Evolutionary conservation across 495 filamentous ascomycete species (phyloP), one percentile per base, ranked within the genome.

Genomic region (Diplogelasinospora grovesii): DNA sequence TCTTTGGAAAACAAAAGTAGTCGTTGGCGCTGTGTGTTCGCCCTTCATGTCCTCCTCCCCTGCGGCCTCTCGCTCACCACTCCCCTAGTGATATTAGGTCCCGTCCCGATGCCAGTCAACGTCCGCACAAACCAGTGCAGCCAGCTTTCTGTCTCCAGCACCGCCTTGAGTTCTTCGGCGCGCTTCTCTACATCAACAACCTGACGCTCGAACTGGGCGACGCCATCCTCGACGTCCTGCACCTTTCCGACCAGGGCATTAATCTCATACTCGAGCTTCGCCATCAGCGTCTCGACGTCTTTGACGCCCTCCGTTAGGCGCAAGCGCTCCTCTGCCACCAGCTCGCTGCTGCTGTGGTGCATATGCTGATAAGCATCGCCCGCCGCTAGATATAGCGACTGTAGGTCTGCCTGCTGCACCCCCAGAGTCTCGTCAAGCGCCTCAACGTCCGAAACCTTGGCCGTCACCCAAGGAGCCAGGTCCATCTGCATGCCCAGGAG

Each of bases 181-280:
- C 83, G 73, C 24, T 63, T 67, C 66, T 98, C 93, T 15, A 95
- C 71, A 37, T 83, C 77, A 28, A 75, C 68, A 2, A 98, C 88
- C 54, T 88, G 83, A 23, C 77, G 71, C 57, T 83, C 86, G 55
- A 93, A 93, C 39, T 92, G 86, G 13, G 60, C 66, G 8, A 95
- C 73, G 0, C 85, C 85, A 35, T 86, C 80, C 51, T 95, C 90
- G 24, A 95, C 83, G 51, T 98, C 92, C 45, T 84, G 77, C 22
- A 96, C 83, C 53, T 86, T 88, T 14, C 81, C 82, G 34, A 83
- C 73, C 16, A 98, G 67, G 16, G 79, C 83, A 36, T 78, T 76
- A 24, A 97, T 77, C 65, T 98, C 93, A 59, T 98, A 98, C 53
- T 98, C 90, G 44, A 98, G 69, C 70, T 90, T 92, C 15, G 86